Conservation (phyloP, 1,139 yeast genomes). For the Schwanniomyces etchellsii region DNA sequence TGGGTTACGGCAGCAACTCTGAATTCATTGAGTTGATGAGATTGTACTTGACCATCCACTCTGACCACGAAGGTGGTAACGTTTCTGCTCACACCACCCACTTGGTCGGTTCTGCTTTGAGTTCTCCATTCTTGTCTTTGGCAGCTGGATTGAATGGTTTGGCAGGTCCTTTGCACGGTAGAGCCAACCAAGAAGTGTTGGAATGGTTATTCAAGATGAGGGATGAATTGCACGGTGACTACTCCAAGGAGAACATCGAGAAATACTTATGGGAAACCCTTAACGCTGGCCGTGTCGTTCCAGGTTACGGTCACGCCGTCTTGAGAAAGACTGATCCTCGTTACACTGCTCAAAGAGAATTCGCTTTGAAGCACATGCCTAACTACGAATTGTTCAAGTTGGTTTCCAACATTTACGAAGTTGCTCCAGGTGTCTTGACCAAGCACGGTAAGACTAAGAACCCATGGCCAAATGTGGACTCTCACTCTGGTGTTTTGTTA, state of each 20-base stretch:
- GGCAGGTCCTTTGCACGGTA: slow-evolving; percentile 98
- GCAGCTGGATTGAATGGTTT: slow-evolving; percentile 96
- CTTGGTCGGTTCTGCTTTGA: slow-evolving; percentile 91
- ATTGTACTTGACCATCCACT: slow-evolving; percentile 87
- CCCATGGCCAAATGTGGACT: slow-evolving; percentile 99
- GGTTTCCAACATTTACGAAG: slow-evolving; percentile 86
- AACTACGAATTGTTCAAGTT: slow-evolving; percentile 88
- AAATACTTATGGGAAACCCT: slow-evolving; percentile 88
- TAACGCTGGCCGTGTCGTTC: slow-evolving; percentile 90
- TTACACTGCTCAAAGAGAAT: slow-evolving; percentile 95
- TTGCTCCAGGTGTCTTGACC: slow-evolving; percentile 92
- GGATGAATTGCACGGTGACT: slow-evolving; percentile 67
- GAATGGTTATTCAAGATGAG: slow-evolving; percentile 86
- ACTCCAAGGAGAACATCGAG: slow-evolving; percentile 71
- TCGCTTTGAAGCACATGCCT: slow-evolving; percentile 96
- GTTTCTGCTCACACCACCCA: slow-evolving; percentile 98
- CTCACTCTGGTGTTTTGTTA: slow-evolving; percentile 94
- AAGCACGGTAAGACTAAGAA: slow-evolving; percentile 98
- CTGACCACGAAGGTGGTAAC: slow-evolving; percentile 98
- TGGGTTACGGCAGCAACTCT: slow-evolving; percentile 74
- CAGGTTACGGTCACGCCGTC: slow-evolving; percentile 98
- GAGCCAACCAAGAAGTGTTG: slow-evolving; percentile 97
- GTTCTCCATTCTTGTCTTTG: slow-evolving; percentile 87
- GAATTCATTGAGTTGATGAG: slow-evolving; percentile 90
- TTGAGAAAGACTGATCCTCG: slow-evolving; percentile 97